phyloP scores from a whole-genome alignment of 768 basidiomycete genomes.

The Boletus huronensis region DNA sequence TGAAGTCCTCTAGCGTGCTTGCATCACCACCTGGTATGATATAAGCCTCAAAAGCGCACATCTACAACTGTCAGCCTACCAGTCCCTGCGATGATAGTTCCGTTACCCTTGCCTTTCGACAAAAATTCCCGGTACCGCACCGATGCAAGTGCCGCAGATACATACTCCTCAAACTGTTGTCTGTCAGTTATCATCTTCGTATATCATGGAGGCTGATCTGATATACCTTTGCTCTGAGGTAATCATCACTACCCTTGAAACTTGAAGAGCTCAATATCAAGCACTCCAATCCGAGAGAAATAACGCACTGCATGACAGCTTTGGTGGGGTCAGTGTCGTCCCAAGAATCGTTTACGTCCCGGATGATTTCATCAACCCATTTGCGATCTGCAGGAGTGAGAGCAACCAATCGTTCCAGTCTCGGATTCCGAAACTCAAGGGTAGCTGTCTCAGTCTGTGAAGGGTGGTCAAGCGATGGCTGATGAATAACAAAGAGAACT shows the following conservation, averaged over 20 bases:
- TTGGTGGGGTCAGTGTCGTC: constrained; percentile 57
- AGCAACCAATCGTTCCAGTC: constrained; percentile 69
- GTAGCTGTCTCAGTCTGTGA: constrained; percentile 77
- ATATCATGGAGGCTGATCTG: not conserved
- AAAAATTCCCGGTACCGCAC: constrained; percentile 90
- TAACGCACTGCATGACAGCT: constrained; percentile 62
- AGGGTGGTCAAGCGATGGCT: not conserved
- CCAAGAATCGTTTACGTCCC: constrained; percentile 82
- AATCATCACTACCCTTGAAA: constrained; percentile 96
- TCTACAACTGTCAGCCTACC: constrained; percentile 28
- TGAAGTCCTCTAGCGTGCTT: constrained; percentile 75
- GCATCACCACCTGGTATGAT: constrained; percentile 45
- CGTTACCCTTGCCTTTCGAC: constrained; percentile 57
- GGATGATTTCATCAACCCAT: constrained; percentile 96
- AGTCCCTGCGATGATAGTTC: constrained; percentile 65
- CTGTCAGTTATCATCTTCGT: not conserved
- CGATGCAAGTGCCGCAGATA: constrained; percentile 80
- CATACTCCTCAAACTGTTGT: constrained; percentile 83
- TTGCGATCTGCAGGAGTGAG: constrained; percentile 92
- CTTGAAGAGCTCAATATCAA: constrained; percentile 35
- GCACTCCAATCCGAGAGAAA: not conserved
- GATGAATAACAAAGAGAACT: not conserved
- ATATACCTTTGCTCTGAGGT: constrained; percentile 76
- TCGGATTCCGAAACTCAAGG: constrained; percentile 84
- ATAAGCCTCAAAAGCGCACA: constrained; percentile 18